Evolutionary conservation across 768 basidiomycete species (phyloP), one percentile per base, ranked within the genome.

Genomic region (Agrocybe chaxingu): DNA sequence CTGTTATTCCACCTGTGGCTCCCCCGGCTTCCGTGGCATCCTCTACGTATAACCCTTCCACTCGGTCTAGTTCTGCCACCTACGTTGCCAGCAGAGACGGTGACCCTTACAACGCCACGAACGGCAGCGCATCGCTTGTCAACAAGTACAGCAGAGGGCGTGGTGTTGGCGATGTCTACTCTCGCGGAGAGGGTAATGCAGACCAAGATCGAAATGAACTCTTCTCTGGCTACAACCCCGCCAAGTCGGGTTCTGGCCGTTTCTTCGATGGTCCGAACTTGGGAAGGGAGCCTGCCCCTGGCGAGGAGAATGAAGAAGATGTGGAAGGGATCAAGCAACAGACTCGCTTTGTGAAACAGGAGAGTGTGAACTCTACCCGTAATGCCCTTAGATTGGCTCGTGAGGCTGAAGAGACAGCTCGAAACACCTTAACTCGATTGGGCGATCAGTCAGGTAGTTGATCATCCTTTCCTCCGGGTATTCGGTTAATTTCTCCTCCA

Each of bases 351-450:
- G 65, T 88, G 54, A 98, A 99, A 71, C 93, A 98, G 69, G 95
- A 98, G 60, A 88, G 85, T 63, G 85, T 95, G 42, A 85, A 82
- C 48, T 88, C 89, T 11, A 89, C 93, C 1, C 75, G 95, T 59
- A 98, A 98, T 69, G 96, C 96, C 9, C 76, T 99, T 45, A 80
- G 93, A 38, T 78, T 98, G 64, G 96, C 95, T 35, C 78, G 87
- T n/a, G 94, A 98, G 67, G 93, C 96, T 0, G 96, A 98, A 68
- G 96, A 99, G 67, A 96, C 93, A 8, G 96, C 90, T 32, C 74
- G 89, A 40, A 85, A 84, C 51, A 99, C 96, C 4, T 63, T 99
- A 13, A 72, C 66, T 50, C 89, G 82, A 62, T 78, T 99, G 7
- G 95, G 90, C 8, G 86, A 91, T 59, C 96, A 99, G 70, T 98